Percentiles rank a stretch among this genome's conserved stretches.
Conservation (phyloP, 2,329 filamentous ascomycete species). For the Escovopsis weberi region DNA sequence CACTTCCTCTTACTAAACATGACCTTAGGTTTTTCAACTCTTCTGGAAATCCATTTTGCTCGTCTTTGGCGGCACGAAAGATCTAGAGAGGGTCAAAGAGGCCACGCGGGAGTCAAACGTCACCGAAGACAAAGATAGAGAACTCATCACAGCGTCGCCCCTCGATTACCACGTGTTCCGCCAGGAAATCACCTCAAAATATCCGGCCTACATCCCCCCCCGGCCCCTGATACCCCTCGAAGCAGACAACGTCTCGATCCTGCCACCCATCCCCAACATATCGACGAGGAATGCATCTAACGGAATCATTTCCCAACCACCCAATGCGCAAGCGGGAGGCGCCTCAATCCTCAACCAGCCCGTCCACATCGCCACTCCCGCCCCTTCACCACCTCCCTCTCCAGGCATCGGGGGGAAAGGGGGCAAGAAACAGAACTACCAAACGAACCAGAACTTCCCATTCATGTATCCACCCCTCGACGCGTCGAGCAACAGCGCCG, state of each 20-base stretch:
- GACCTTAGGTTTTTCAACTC: conserved; percentile 53
- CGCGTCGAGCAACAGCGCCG: conserved; percentile 73
- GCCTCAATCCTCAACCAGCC: conserved; percentile 86
- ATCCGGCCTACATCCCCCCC: conserved; percentile 88
- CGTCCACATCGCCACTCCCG: conserved; percentile 96
- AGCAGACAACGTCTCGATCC: conserved; percentile 75
- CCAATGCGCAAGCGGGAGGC: conserved; percentile 40
- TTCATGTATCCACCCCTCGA: conserved; percentile 94
- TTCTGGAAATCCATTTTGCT: conserved; percentile 88
- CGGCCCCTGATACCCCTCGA: conserved; percentile 72
- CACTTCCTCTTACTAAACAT: conserved; percentile 11
- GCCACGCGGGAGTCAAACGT: conserved; percentile 46
- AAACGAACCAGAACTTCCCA: conserved; percentile 97
- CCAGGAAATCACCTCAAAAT: conserved; percentile 95
- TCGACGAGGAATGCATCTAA: conserved; percentile 46
- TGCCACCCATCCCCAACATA: conserved; percentile 72
- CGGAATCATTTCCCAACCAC: conserved; percentile 44
- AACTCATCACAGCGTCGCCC: conserved; percentile 82
- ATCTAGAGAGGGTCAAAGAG: conserved; percentile 60
- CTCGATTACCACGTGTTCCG: conserved; percentile 93
- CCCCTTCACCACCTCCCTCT: conserved; percentile 87
- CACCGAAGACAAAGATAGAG: conserved; percentile 48
- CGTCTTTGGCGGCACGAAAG: conserved; percentile 64
- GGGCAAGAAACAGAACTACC: conserved; percentile 97
- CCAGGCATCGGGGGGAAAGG: conserved; percentile 77